A percentile compares a stretch with the other conserved stretches of the same genome.
Evolutionary conservation across 2,329 filamentous ascomycete genomes (phyloP).

Genomic region (Cladophialophora immunda): DNA sequence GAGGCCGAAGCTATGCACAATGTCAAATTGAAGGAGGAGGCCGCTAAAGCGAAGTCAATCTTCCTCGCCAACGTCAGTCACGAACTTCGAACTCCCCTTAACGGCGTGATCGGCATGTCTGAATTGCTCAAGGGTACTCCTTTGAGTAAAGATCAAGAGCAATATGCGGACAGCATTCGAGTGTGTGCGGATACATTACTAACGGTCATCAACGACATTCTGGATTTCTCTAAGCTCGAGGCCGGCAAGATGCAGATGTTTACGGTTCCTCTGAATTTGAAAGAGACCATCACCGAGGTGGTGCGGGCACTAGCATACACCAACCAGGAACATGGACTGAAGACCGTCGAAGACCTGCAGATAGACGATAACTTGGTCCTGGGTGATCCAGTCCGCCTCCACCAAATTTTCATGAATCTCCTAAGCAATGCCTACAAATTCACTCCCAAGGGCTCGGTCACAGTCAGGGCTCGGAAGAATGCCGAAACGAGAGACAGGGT

Average conservation of each 20-base stretch:
- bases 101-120: slow-evolving; percentile 54
- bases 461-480: slow-evolving; percentile 52
- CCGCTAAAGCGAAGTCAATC: slow-evolving; percentile 62
- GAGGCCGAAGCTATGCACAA: slow-evolving; percentile 71
- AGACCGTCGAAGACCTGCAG: slow-evolving; percentile 72
- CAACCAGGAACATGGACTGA: slow-evolving; percentile 67
- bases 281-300: slow-evolving; percentile 71
- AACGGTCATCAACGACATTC: slow-evolving; percentile 56
- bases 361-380: slow-evolving; percentile 73
- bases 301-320: slow-evolving; percentile 70
- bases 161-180: slow-evolving; percentile 52
- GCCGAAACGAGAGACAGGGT: slow-evolving; percentile 45
- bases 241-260: slow-evolving; percentile 70
- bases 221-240: slow-evolving; percentile 63
- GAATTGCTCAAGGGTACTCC: slow-evolving; percentile 52
- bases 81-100: slow-evolving; percentile 54
- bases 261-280: slow-evolving; percentile 80
- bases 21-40: slow-evolving; percentile 72
- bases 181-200: slow-evolving; percentile 53
- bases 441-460: slow-evolving; percentile 62
- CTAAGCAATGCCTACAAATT: slow-evolving; percentile 72
- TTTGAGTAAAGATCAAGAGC: slow-evolving; percentile 52
- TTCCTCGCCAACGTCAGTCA: slow-evolving; percentile 58
- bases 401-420: slow-evolving; percentile 71
- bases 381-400: slow-evolving; percentile 82